phyloP scores from a whole-genome alignment of 176 grass and related monocot genomes.

The Aegilops tauschii region DNA sequence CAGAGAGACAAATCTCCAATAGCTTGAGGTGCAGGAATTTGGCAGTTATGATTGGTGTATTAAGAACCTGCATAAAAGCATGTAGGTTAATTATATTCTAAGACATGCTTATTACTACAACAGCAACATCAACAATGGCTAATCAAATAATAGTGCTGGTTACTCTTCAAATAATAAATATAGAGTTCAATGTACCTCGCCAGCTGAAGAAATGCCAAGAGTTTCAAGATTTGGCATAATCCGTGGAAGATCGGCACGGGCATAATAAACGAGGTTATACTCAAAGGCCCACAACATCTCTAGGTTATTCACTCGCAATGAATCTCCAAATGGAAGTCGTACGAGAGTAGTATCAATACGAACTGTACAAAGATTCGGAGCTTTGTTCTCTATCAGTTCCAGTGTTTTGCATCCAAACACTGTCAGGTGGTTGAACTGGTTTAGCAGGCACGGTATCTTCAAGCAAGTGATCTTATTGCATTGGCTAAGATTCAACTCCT shows the following conservation, averaged over 20 bases:
- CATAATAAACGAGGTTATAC: not conserved
- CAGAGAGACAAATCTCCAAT: not conserved
- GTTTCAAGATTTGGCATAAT: not conserved
- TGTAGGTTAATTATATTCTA: not conserved
- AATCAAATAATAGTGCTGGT: too few species aligned
- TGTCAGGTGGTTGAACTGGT: not conserved
- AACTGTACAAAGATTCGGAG: not conserved
- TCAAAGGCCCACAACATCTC: not conserved
- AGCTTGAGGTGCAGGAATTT: not conserved
- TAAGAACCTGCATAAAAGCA: not conserved
- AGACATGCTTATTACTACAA: too few species aligned
- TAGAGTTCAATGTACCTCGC: not conserved
- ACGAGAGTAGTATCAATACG: not conserved
- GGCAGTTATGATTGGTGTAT: not conserved
- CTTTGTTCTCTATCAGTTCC: not conserved
- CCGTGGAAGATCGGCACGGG: not conserved
- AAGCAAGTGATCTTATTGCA: not conserved
- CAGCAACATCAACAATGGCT: too few species aligned
- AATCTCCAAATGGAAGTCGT: not conserved
- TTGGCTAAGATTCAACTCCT: not conserved
- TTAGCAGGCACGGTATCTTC: not conserved
- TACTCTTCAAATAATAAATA: not conserved
- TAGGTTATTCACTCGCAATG: not conserved
- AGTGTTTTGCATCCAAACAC: not conserved
- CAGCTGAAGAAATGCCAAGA: not conserved